These are phyloP conservation scores for Limnanthes douglasii DNA, from an alignment of 345 rosid genomes.

Conservation along the genomic window DNA sequence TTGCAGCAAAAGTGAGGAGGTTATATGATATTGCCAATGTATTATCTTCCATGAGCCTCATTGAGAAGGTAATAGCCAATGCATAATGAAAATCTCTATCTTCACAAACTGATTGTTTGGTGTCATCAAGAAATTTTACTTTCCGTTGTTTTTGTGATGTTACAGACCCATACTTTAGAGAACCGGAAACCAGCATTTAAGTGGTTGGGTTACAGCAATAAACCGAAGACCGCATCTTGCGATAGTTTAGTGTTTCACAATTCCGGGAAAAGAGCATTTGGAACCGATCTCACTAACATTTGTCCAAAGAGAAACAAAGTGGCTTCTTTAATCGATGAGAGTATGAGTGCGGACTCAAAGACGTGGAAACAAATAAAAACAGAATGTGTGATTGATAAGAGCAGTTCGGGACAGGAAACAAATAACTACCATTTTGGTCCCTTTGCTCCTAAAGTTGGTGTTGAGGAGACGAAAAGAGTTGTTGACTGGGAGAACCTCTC, in stretches of 20 bases:
- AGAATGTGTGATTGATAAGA: slow-evolving; percentile 20
- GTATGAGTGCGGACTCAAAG: slow-evolving; percentile 12
- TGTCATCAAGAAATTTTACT: too few species aligned
- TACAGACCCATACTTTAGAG: slow-evolving; percentile 72
- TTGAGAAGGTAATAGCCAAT: slow-evolving; percentile 52
- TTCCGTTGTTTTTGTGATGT: not conserved
- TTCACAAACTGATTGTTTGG: not conserved
- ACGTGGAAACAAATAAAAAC: slow-evolving; percentile 18
- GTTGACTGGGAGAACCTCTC: slow-evolving; percentile 51
- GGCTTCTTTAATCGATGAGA: slow-evolving; percentile 17
- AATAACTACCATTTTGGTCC: slow-evolving; percentile 64
- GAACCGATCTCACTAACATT: slow-evolving; percentile 59
- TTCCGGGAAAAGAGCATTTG: slow-evolving; percentile 54
- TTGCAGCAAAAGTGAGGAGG: slow-evolving; percentile 85
- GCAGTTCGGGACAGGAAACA: slow-evolving; percentile 14
- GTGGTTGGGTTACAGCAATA: slow-evolving; percentile 63
- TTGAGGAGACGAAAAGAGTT: slow-evolving; percentile 18
- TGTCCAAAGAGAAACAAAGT: slow-evolving; percentile 27
- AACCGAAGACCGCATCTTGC: slow-evolving; percentile 18
- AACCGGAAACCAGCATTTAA: slow-evolving; percentile 75
- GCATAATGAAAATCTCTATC: not conserved
- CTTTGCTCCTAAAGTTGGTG: slow-evolving; percentile 22
- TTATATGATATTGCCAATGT: slow-evolving; percentile 85
- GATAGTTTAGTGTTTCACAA: slow-evolving; percentile 16
- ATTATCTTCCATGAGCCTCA: slow-evolving; percentile 69